phyloP scores from a whole-genome alignment of 2,329 filamentous ascomycete genomes.

The Hypoxylon sp. region DNA sequence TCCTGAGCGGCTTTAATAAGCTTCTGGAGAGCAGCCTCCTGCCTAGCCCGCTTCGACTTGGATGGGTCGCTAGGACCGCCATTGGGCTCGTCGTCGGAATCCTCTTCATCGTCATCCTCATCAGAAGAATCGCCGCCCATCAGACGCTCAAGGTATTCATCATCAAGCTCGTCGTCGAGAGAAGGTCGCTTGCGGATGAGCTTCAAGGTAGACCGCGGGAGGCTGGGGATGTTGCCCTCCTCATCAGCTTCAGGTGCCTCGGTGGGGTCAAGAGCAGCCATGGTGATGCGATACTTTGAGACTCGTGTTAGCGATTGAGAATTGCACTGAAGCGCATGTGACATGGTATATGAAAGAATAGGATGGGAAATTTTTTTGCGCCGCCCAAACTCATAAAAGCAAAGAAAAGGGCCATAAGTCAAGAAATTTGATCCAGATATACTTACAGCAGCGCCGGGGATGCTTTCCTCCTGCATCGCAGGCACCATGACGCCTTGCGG shows the following conservation, averaged over 20 bases:
- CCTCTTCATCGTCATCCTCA: conserved; percentile 67
- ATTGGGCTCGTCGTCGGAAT: conserved; percentile 80
- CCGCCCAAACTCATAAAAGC: conserved; percentile 2
- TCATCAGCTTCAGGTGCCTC: conserved; percentile 78
- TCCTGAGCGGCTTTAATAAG: conserved; percentile 78
- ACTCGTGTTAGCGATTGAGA: conserved; percentile 50
- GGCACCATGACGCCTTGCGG: conserved; percentile 86
- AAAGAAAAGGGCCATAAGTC: not conserved
- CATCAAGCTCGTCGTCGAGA: conserved; percentile 75
- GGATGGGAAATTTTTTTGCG: conserved; percentile 1
- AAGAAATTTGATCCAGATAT: not conserved
- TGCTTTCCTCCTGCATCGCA: conserved; percentile 75
- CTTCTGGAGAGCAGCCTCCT: conserved; percentile 82
- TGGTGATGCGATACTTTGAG: conserved; percentile 91
- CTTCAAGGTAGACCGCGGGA: conserved; percentile 89
- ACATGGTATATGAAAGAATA: conserved; percentile 1
- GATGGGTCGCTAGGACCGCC: conserved; percentile 91
- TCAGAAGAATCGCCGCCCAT: conserved; percentile 65
- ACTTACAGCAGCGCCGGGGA: conserved; percentile 83
- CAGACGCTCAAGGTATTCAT: conserved; percentile 73
- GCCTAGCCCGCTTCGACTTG: conserved; percentile 89
- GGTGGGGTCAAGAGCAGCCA: conserved; percentile 96
- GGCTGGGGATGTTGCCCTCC: conserved; percentile 71
- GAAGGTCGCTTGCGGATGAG: conserved; percentile 81
- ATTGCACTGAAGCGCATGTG: conserved; percentile 6